Conservation (phyloP, 495 filamentous ascomycete genomes). For the Hypoxylon subgilvum region DNA sequence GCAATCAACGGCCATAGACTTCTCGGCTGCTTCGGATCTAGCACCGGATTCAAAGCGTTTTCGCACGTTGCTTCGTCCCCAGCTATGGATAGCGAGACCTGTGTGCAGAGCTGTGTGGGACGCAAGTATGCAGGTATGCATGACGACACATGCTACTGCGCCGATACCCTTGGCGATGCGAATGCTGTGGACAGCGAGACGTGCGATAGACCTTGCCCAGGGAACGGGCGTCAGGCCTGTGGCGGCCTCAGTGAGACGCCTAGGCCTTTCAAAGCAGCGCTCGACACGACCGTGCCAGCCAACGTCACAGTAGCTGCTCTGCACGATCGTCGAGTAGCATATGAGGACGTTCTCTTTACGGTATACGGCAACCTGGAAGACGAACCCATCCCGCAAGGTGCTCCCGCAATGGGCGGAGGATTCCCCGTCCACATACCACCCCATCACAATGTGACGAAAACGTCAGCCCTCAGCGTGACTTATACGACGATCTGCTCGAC, state of each 20-base stretch:
- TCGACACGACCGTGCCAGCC: background rate
- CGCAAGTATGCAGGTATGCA: conserved; percentile 34
- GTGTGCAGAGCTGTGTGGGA: conserved; percentile 25
- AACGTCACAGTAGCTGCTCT: background rate
- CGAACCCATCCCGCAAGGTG: conserved; percentile 11
- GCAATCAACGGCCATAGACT: conserved; percentile 22
- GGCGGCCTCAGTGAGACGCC: conserved; percentile 11
- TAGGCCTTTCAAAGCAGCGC: background rate
- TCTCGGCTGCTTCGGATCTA: conserved; percentile 34
- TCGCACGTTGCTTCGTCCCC: background rate
- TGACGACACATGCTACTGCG: conserved; percentile 43
- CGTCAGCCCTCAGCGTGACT: conserved; percentile 30
- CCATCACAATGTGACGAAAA: conserved; percentile 8
- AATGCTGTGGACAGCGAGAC: conserved; percentile 48
- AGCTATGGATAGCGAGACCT: conserved; percentile 26
- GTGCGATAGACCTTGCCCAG: conserved; percentile 28
- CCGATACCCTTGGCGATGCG: conserved; percentile 61
- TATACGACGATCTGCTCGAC: conserved; percentile 43
- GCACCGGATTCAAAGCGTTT: conserved; percentile 4
- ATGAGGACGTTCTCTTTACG: conserved; percentile 11
- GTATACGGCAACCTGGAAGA: conserved; percentile 27
- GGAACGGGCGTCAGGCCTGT: conserved; percentile 18
- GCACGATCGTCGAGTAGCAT: background rate
- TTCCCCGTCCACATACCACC: background rate
- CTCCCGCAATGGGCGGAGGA: conserved; percentile 30